These are phyloP conservation scores for Pleurotus djamor DNA, from an alignment of 768 basidiomycete species.

Conservation along the genomic window DNA sequence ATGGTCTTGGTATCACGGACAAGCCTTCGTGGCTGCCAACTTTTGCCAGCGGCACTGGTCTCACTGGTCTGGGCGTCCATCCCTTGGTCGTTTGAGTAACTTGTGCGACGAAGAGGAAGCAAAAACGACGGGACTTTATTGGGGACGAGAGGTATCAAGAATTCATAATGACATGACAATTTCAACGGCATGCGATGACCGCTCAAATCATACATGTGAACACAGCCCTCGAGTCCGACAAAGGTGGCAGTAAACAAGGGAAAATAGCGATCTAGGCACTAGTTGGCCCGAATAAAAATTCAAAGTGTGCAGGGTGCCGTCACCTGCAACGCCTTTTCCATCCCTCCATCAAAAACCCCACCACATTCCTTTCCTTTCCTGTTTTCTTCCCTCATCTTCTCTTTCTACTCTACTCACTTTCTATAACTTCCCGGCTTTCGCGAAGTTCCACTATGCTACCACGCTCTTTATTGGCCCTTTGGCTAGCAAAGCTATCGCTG, in stretches of 20 bases:
- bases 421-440: background rate
- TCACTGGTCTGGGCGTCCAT: background rate
- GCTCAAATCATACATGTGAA: background rate
- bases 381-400: background rate
- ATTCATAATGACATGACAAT: background rate
- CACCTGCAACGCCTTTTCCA: slow-evolving; percentile 5
- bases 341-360: slow-evolving; percentile 3
- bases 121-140: background rate
- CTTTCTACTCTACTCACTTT: background rate
- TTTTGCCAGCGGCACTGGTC: background rate
- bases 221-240: slow-evolving; percentile 7
- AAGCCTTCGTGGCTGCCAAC: slow-evolving; percentile 5
- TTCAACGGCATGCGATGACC: background rate
- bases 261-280: slow-evolving; percentile 7
- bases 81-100: background rate
- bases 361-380: slow-evolving; percentile 2
- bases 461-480: slow-evolving; percentile 19
- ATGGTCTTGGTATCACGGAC: background rate
- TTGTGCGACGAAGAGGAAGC: background rate
- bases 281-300: slow-evolving; percentile 3
- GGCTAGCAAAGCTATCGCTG: slow-evolving; percentile 19
- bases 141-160: background rate
- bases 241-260: slow-evolving; percentile 1
- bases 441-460: background rate
- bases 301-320: background rate